These are phyloP conservation scores for Glutinoglossum americanum DNA, from an alignment of 495 filamentous ascomycete species.

Conservation along the genomic window DNA sequence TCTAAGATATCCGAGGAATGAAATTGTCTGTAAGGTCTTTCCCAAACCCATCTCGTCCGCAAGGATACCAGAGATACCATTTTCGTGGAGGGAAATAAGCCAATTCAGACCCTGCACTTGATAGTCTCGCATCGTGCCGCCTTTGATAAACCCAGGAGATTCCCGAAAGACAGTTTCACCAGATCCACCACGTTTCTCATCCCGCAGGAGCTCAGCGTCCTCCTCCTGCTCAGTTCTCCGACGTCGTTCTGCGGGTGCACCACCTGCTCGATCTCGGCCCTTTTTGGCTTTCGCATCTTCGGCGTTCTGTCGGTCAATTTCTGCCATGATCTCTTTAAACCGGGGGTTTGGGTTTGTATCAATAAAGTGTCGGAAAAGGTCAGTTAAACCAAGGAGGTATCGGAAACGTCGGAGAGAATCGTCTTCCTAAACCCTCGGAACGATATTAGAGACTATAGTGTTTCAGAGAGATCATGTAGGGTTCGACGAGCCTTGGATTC, in stretches of 20 bases:
- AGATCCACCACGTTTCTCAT: conserved; percentile 70
- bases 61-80: conserved; percentile 93
- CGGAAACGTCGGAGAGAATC: conserved; percentile 89
- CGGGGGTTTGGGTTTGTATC: conserved; percentile 85
- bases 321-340: conserved; percentile 74
- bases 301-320: conserved; percentile 82
- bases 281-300: conserved; percentile 52
- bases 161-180: conserved; percentile 81
- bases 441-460: neutral
- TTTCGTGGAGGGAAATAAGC: conserved; percentile 96
- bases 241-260: conserved; percentile 57
- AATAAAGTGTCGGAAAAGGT: conserved; percentile 98
- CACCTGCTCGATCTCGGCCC: conserved; percentile 54
- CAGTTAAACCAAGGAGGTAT: conserved; percentile 86
- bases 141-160: conserved; percentile 72
- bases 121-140: conserved; percentile 81
- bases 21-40: conserved; percentile 77
- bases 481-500: conserved; percentile 55
- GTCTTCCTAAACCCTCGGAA: conserved; percentile 44
- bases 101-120: conserved; percentile 89
- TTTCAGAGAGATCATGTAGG: neutral
- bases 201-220: conserved; percentile 81
- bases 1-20: conserved; percentile 86
- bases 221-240: conserved; percentile 93
- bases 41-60: conserved; percentile 96